Percentiles rank a stretch among this genome's conserved stretches.
Evolutionary conservation across 2,329 filamentous ascomycete species (phyloP).

Genomic region (Cercospora nicotianae): DNA sequence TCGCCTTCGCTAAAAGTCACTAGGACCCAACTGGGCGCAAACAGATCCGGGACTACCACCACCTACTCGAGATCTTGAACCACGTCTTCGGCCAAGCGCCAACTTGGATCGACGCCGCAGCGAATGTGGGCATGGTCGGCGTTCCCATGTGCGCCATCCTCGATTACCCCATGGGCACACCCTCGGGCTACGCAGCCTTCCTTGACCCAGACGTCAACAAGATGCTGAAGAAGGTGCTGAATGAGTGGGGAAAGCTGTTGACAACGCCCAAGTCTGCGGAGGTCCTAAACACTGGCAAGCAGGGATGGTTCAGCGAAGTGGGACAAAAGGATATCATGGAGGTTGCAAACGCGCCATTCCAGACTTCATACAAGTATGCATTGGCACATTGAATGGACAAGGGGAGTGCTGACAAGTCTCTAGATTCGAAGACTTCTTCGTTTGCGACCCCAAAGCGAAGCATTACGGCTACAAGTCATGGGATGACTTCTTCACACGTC

Average conservation of each 20-base stretch:
- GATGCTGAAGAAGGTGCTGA: conserved; percentile 54
- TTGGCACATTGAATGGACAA: not conserved
- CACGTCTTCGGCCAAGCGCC: conserved; percentile 49
- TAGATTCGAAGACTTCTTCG: conserved; percentile 55
- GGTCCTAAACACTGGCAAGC: conserved; percentile 40
- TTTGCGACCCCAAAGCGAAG: conserved; percentile 57
- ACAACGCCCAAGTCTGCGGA: conserved; percentile 39
- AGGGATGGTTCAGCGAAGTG: conserved; percentile 45
- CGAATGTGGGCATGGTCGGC: conserved; percentile 51
- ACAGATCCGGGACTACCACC: conserved; percentile 65
- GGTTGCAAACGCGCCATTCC: conserved; percentile 35
- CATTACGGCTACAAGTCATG: conserved; percentile 65
- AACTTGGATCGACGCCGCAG: conserved; percentile 43
- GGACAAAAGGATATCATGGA: conserved; percentile 42
- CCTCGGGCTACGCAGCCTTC: conserved; percentile 56
- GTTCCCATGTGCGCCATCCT: conserved; percentile 59
- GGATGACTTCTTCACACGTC: conserved; percentile 69
- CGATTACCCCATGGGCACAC: conserved; percentile 61
- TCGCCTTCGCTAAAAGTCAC: conserved; percentile 56
- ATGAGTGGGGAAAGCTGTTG: conserved; percentile 48
- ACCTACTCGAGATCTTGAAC: conserved; percentile 68
- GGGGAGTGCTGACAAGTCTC: not conserved
- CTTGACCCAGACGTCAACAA: conserved; percentile 54
- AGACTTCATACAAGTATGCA: conserved; percentile 26
- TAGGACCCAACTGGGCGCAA: conserved; percentile 61